These are phyloP conservation scores for Oldenlandia corymbosa DNA, from an alignment of 257 asterid genomes.

Conservation along the genomic window DNA sequence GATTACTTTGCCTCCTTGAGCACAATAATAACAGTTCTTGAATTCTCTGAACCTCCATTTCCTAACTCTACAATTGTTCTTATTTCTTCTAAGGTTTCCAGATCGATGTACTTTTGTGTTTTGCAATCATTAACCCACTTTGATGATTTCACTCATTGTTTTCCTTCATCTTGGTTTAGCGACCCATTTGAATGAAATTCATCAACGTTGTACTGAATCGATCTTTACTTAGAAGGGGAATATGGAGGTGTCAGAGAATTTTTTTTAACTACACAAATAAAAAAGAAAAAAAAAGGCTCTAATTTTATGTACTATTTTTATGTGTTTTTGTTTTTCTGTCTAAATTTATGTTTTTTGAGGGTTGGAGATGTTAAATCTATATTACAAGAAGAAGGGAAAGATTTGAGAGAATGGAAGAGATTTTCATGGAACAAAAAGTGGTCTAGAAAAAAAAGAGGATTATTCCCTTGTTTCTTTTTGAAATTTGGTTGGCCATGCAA, in stretches of 20 bases:
- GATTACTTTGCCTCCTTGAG: slow-evolving; percentile 17
- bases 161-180: background rate
- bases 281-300: background rate
- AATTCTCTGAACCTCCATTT: slow-evolving; percentile 35
- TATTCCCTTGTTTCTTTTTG: background rate
- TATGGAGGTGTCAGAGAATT: slow-evolving; percentile 11
- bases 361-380: background rate
- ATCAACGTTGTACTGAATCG: slow-evolving; percentile 16
- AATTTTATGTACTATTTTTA: background rate
- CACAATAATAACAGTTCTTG: slow-evolving; percentile 22
- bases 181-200: background rate
- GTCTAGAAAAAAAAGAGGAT: background rate
- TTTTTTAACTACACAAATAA: background rate
- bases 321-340: background rate
- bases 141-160: background rate
- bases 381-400: background rate
- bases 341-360: background rate
- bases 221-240: slow-evolving; percentile 21
- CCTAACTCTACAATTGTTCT: background rate
- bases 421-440: slow-evolving; percentile 12
- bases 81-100: slow-evolving; percentile 21
- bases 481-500: slow-evolving; percentile 17
- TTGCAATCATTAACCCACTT: background rate
- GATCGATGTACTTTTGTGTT: slow-evolving; percentile 13
- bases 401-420: slow-evolving; percentile 2